Conservation (phyloP, 257 asterid species). For the Echites panduratus region DNA sequence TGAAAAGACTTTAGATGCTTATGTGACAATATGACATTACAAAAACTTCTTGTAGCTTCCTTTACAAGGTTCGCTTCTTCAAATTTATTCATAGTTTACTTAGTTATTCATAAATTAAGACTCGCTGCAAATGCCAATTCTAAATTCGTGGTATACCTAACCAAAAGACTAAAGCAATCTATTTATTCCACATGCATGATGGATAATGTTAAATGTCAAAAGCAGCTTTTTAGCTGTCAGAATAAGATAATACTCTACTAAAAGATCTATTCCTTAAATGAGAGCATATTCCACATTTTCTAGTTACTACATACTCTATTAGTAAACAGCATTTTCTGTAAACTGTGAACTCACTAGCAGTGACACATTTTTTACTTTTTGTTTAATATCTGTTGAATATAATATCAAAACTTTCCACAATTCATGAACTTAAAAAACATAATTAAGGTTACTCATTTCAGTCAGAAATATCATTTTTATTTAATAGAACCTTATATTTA, state of each 20-base stretch:
- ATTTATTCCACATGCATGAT: too few species aligned
- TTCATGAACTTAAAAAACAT: background rate
- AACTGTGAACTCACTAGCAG: background rate
- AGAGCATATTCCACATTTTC: background rate
- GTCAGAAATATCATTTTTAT: background rate
- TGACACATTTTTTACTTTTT: background rate
- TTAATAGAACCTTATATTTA: background rate
- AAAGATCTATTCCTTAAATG: background rate
- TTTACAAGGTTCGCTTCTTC: background rate
- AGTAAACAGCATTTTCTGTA: background rate
- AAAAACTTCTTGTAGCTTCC: background rate
- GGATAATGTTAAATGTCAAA: background rate
- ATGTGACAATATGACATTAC: background rate
- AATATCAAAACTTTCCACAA: background rate
- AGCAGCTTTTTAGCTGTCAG: background rate
- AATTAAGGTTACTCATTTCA: background rate
- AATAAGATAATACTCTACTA: background rate
- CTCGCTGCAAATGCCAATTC: background rate
- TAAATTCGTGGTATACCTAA: background rate
- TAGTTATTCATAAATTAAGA: background rate
- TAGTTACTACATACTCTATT: too few species aligned
- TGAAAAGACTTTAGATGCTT: background rate
- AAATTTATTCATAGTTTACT: background rate
- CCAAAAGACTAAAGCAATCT: background rate
- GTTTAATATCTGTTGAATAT: background rate